Base-by-base conservation (phyloP, 768 basidiomycete genomes). In the Lactarius sanguifluus region DNA sequence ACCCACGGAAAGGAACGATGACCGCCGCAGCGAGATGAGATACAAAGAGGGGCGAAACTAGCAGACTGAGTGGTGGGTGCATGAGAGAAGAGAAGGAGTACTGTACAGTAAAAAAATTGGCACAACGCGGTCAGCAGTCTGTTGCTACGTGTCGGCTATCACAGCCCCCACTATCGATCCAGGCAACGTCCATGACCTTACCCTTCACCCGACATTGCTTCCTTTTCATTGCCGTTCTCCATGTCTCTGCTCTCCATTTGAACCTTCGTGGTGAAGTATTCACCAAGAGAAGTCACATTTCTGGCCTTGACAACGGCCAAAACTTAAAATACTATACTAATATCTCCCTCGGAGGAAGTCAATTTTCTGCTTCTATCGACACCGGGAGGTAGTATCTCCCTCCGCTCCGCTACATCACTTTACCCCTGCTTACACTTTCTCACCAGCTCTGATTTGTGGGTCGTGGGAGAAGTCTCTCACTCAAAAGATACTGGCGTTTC, bases 371-470 rank as follows among this genome's bases (percentile, higher is more conserved):
- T 58, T 66, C 77, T 61, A 75, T 83, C 41, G 82, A 83, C 66
- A 83, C 82, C 6, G 82, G 82, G 6, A 83, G 81, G 82, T 81
- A 64, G 38, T 75, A 7, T 5, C 16, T 7, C 2, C 9, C 23
- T 34, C 16, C 56, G 38, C 23, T 34, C 16, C 56, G 38, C 34
- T 30, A 23, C 6, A 2, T 25, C 56, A 25, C 36, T 16, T 6
- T 16, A 36, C 45, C 32, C 34, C 20, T 36, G 57, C 28, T 47
- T 13, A 30, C 16, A 30, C 43, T 64, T 32, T 34, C n/a, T 16
- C 57, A 32, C n/a, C 55, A 90, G 88, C 66, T 87, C 88, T 18
- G 89, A 90, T 72, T 74, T 89, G 9, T 88, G 85, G 82, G 81
- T 89, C 6, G 80, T 82, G 12, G 79, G 80, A 36, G 65, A 65